Evolutionary conservation across 345 rosid genomes (phyloP).

Genomic region (Eucalyptus erythrocorys): DNA sequence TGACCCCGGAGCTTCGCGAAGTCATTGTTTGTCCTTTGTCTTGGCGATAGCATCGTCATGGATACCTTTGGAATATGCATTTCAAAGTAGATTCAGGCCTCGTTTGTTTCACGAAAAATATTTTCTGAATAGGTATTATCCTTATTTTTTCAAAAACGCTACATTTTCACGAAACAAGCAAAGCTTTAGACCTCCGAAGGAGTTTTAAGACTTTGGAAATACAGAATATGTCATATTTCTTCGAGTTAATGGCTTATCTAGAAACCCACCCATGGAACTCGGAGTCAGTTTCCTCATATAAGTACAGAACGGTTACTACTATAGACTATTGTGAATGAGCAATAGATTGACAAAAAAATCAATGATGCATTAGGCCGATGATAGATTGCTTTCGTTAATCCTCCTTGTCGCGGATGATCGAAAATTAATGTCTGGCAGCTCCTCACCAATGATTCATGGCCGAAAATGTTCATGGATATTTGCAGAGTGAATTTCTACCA

Average conservation of each 20-base stretch:
- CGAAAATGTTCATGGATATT: not conserved
- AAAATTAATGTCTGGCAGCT: not conserved
- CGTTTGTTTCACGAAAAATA: not conserved
- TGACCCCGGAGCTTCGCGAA: not conserved
- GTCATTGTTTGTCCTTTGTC: not conserved
- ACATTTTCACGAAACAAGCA: fast-evolving
- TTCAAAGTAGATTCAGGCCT: not conserved
- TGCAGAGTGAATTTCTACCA: not conserved
- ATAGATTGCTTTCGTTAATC: not conserved
- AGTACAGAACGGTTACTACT: not conserved
- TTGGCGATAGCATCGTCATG: not conserved
- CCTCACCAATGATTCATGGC: not conserved
- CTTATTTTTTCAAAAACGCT: no score
- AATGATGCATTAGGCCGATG: not conserved
- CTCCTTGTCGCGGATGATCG: not conserved
- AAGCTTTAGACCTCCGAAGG: not conserved
- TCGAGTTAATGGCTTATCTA: not conserved
- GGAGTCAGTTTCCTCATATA: not conserved
- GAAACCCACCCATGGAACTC: not conserved
- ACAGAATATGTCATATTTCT: not conserved
- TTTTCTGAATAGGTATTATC: no score
- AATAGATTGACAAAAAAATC: not conserved
- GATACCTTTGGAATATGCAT: not conserved
- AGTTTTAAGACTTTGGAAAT: not conserved
- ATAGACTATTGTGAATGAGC: not conserved